A percentile compares a stretch with the other conserved stretches of the same genome.
Conservation (phyloP, 1,284 basidiomycete species). For the Microbotryum lychnidis-dioicae region DNA sequence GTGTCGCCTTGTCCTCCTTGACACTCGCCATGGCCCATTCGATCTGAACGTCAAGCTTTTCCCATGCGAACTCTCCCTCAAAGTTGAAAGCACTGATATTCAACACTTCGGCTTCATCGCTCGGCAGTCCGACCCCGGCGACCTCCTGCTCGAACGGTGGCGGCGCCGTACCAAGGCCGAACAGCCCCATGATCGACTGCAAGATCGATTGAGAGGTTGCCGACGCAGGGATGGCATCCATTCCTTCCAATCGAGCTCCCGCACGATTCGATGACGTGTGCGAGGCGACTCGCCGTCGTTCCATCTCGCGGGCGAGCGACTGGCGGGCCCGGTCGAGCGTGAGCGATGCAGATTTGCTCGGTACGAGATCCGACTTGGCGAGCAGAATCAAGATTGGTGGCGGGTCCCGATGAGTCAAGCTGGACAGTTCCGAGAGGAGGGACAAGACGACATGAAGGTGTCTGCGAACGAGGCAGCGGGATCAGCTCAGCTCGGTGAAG, state of each 20-base stretch:
- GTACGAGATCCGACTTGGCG: constrained; percentile 31
- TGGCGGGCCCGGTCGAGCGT: constrained; percentile 29
- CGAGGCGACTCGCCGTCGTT: constrained; percentile 29
- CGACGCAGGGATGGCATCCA: constrained; percentile 27
- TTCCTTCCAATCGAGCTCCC: constrained; percentile 30
- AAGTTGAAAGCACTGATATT: constrained; percentile 29
- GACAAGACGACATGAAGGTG: constrained; percentile 33
- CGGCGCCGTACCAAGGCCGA: constrained; percentile 3
- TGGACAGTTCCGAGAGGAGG: constrained; percentile 24
- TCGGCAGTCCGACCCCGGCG: constrained; percentile 17
- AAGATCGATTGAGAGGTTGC: constrained; percentile 7
- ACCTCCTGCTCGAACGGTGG: neutral
- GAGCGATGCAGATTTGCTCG: constrained; percentile 20
- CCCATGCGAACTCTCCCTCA: constrained; percentile 31
- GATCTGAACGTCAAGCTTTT: constrained; percentile 23
- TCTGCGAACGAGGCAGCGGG: constrained; percentile 2
- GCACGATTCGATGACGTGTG: constrained; percentile 1
- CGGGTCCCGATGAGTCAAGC: neutral
- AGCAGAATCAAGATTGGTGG: constrained; percentile 31
- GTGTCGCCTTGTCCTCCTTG: constrained; percentile 3
- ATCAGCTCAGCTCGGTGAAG: neutral
- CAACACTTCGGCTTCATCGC: constrained; percentile 33
- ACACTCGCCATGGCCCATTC: constrained; percentile 28
- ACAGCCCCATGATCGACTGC: neutral
- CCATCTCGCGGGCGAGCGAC: constrained; percentile 32